A percentile compares a stretch with the other conserved stretches of the same genome.
phyloP scores from a whole-genome alignment of 2,329 filamentous ascomycete species.

The Trichophyton verrucosum region DNA sequence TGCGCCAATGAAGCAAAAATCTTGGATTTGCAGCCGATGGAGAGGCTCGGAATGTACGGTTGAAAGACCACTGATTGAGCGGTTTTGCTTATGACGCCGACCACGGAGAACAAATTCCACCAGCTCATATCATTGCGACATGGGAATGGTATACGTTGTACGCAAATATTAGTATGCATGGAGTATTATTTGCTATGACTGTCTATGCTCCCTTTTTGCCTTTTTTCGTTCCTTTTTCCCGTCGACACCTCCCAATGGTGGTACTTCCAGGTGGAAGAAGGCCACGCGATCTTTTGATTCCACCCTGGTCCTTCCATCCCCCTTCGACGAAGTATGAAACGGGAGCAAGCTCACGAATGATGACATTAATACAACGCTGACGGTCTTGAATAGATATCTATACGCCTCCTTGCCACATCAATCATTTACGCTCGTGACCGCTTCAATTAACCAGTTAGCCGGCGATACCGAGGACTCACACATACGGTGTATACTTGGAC shows the following conservation, averaged over 20 bases:
- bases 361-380: not conserved
- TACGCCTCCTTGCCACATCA: not conserved
- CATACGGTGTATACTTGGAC: not conserved
- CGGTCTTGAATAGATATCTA: not conserved
- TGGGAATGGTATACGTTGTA: not conserved
- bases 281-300: slow-evolving; percentile 2
- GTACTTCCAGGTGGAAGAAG: not conserved
- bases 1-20: not conserved
- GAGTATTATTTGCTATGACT: not conserved
- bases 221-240: not conserved
- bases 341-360: not conserved
- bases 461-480: not conserved
- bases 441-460: not conserved
- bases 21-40: not conserved
- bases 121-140: not conserved
- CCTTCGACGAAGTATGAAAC: not conserved
- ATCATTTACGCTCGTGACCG: not conserved
- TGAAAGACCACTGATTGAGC: not conserved
- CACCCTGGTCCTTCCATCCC: not conserved
- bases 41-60: not conserved
- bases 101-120: not conserved
- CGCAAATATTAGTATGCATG: not conserved
- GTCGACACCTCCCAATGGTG: not conserved
- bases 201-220: not conserved
- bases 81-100: not conserved